Evolutionary conservation across 805 yeast genomes (phyloP).

Genomic region (Debaryomyces prosopidis): DNA sequence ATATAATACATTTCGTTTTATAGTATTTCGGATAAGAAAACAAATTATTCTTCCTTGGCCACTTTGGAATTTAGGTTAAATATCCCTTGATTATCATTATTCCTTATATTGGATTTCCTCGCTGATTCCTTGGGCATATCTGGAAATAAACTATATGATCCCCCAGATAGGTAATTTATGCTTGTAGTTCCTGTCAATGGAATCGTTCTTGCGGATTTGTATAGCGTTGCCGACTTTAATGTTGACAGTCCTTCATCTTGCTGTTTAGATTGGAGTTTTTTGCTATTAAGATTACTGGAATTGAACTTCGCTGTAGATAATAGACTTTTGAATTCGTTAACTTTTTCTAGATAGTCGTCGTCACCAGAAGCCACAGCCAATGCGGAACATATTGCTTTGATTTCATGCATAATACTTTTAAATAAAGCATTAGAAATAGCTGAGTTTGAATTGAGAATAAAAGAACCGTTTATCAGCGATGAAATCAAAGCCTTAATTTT

Average conservation of each 20-base stretch:
- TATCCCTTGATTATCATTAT: no score
- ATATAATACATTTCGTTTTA: no score
- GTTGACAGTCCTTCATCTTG: background rate
- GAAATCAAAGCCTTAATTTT: background rate
- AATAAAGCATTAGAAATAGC: background rate
- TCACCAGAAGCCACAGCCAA: slow-evolving; percentile 9
- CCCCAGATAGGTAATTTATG: slow-evolving; percentile 2
- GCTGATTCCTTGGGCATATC: background rate
- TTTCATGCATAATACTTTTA: slow-evolving; percentile 20
- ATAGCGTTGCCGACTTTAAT: slow-evolving; percentile 1
- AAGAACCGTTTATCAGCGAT: background rate
- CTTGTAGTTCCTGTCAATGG: slow-evolving; percentile 1
- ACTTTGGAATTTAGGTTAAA: no score
- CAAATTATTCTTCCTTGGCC: no score
- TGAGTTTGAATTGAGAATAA: background rate
- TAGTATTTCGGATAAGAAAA: no score
- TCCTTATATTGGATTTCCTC: no score
- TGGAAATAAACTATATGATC: background rate
- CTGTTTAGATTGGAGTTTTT: background rate
- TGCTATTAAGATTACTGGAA: background rate
- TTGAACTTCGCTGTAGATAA: background rate
- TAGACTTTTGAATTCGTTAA: slow-evolving; percentile 4
- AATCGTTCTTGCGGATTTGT: background rate
- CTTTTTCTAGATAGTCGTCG: background rate
- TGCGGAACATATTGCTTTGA: slow-evolving; percentile 18